phyloP scores from a whole-genome alignment of 1,284 basidiomycete species.

The Dichomitus squalens region DNA sequence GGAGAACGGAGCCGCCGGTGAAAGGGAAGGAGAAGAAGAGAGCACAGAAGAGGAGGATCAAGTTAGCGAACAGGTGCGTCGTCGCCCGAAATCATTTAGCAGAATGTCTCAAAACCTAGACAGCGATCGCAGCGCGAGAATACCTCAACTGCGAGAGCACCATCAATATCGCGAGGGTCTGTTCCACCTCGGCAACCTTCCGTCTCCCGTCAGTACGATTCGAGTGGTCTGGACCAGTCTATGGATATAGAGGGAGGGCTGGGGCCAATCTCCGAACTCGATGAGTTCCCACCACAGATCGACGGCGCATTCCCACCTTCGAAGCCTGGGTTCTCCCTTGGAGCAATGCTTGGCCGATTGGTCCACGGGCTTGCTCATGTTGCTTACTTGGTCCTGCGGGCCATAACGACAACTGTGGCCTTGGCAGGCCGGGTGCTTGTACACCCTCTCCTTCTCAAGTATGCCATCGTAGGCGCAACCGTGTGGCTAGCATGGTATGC shows the following conservation, averaged over 20 bases:
- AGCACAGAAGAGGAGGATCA: conserved; percentile 43
- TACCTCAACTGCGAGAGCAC: conserved; percentile 19
- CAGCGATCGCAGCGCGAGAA: conserved; percentile 28
- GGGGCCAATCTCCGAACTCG: conserved; percentile 60
- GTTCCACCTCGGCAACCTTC: conserved; percentile 36
- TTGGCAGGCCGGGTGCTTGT: conserved; percentile 46
- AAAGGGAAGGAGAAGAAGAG: conserved; percentile 44
- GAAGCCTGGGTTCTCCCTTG: conserved; percentile 42
- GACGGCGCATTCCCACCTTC: conserved; percentile 33
- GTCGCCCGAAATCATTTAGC: background rate
- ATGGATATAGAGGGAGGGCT: conserved; percentile 52
- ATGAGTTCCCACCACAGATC: conserved; percentile 35
- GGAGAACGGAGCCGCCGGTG: conserved; percentile 36
- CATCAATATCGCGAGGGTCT: conserved; percentile 37
- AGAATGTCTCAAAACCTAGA: background rate
- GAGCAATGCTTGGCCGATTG: conserved; percentile 45
- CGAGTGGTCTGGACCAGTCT: conserved; percentile 40
- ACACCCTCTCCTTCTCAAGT: conserved; percentile 48
- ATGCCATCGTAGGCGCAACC: conserved; percentile 41
- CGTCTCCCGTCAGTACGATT: conserved; percentile 29
- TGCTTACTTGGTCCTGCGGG: conserved; percentile 31
- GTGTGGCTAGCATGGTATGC: conserved; percentile 48
- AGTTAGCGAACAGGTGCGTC: conserved; percentile 38
- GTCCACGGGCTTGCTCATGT: conserved; percentile 39
- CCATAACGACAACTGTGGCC: conserved; percentile 29